Base-by-base conservation (phyloP, 345 rosid genomes). In the Hibiscus trionum region DNA sequence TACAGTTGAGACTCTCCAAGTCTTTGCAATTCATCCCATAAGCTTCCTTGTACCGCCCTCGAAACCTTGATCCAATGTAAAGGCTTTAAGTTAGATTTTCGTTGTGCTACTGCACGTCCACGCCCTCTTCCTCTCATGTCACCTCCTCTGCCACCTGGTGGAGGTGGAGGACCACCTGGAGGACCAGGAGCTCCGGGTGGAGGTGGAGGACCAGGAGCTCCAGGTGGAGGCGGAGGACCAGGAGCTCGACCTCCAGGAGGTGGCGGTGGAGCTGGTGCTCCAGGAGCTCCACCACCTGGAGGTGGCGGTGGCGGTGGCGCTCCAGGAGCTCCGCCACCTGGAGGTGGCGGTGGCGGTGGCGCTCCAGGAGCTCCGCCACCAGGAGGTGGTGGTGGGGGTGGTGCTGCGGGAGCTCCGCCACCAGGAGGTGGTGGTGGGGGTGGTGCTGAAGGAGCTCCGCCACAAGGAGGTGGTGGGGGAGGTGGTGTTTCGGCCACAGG, bases 1-100 rank as follows among this genome's bases (percentile, higher is more conserved):
- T 88, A 93, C 98, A 69, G 88, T 81, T 91, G 99, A 65, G 88
- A 79, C 73, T 88, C 98, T 73, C 97, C 97, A 58, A 83, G 88
- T 81, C 84, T 92, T 79, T 96, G 99, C 80, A 96, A 72, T 82
- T 96, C 98, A 12, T 96, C 96, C 99, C 98, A 96, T 77, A 96
- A 90, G 84, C 97, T 96, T 85, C 99, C 99, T 81, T 93, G 97
- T 64, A 93, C 73, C 72, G 91, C 94, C 85, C 97, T 88, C 80
- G 99, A 83, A 77, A 93, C 97, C 83, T 96, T 96, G 79, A 94
- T 89, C 99, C 99, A 96, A 52, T 93, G 99, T 69, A 96, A 72
- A 71, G 99, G 99, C 86, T 96, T 96, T 76, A 96, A 82, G 31
- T 94, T 84, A 78, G 98, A 91, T 83, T 88, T 87, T 72, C 82